phyloP scores from a whole-genome alignment of 352 stramenopile species.

The Thalassiosira tumida region DNA sequence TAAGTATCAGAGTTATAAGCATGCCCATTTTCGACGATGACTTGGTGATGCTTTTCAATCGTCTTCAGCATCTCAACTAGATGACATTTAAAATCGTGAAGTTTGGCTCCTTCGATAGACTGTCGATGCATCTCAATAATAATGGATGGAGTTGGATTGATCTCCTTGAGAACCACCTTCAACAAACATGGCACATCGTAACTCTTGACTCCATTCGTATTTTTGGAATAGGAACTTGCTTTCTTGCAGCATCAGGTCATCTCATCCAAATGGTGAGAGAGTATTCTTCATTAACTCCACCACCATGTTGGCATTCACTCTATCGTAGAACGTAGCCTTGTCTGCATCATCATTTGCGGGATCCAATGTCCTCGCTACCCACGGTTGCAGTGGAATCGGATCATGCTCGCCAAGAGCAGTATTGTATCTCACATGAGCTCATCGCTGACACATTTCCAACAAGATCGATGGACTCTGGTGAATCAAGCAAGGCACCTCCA shows the following conservation, averaged over 20 bases:
- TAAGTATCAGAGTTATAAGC: background rate
- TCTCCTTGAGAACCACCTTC: background rate
- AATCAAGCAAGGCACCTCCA: too few relatives aligned
- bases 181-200: background rate
- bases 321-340: slow-evolving; percentile 19
- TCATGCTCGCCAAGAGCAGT: background rate
- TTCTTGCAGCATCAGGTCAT: slow-evolving; percentile 19
- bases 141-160: background rate
- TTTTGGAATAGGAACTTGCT: background rate
- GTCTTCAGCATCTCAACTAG: background rate
- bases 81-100: background rate
- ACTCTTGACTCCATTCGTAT: background rate
- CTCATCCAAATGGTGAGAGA: background rate
- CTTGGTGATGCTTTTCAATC: slow-evolving; percentile 8
- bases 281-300: slow-evolving; percentile 33
- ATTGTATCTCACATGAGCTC: background rate
- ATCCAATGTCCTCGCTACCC: background rate
- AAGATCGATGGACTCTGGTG: background rate
- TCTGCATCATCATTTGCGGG: background rate
- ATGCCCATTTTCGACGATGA: background rate
- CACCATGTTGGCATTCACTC: slow-evolving; percentile 29
- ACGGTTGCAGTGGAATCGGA: background rate
- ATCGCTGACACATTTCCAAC: background rate
- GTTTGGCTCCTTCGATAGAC: background rate
- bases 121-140: background rate